Base-by-base conservation (phyloP, 139 green algal genomes). In the Chlorella vulgaris region DNA sequence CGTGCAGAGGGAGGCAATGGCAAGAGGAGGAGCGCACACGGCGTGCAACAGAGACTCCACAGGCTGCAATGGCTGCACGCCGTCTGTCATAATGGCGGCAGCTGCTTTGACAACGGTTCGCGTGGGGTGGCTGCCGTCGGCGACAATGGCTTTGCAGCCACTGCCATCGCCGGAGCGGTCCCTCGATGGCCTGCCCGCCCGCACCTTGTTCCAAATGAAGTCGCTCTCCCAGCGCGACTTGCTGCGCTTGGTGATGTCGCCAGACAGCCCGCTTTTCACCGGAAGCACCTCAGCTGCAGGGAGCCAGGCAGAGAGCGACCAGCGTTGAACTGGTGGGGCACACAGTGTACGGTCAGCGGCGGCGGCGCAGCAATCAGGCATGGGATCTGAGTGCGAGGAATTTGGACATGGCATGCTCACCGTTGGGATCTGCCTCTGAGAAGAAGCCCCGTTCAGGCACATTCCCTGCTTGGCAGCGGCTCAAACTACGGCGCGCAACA, bases 191-290 rank as follows among this genome's bases (percentile, higher is more conserved):
- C 47, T 58, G 10, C 47, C 47, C 47, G 47, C 47, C 47, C 15
- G 13, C 47, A 68, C 73, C 73, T 79, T 79, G 73, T 97, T 94
- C 94, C 94, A 97, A 13, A 97, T 93, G 80, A 97, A 97, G 67
- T 97, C 93, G 0, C 87, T 84, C 63, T 93, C 85, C 42, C 82
- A 97, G n/a, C 94, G 86, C 5, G 55, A 65, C 0, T 90, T 91
- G 22, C 88, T 88, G 8, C 90, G 88, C 80, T 92, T 92, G 0
- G 80, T 85, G 4, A 90, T 84, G 69, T 96, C 92, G 22, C 87
- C 73, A 22, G 92, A 86, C 31, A 81, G 15, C 7, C 68, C 78
- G 43, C 79, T 69, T 19, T 76, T 60, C 15, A 84, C 66, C 0
- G 84, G 66, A 28, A 82, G 85, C 33, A 92, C 83, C 39, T 82